Base-by-base conservation (phyloP, 306 rosid species). In the Malus sylvestris region DNA sequence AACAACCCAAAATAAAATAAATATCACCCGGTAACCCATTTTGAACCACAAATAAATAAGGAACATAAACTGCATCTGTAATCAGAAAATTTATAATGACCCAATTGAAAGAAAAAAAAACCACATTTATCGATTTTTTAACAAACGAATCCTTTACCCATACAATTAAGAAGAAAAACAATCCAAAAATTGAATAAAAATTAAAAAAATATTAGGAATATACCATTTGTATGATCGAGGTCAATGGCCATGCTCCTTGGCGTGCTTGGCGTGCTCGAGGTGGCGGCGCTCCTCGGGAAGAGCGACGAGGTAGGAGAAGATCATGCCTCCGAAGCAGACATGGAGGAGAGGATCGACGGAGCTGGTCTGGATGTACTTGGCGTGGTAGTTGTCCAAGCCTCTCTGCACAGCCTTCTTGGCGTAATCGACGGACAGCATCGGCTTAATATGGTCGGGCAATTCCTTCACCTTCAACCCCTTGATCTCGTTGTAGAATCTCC, bases 251-350 rank as follows among this genome's bases (percentile, higher is more conserved):
- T 88, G 96, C 20, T 86, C 91, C 78, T 84, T 84, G 61, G 93
- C 93, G 80, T 87, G 91, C 49, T 84, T 70, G 80, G 61, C 83
- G 79, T 90, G 98, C 76, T 70, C 90, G 64, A 87, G 92, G 68
- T 93, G 97, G 73, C 98, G 96, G 32, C 91, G 93, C 82, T 93
- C 96, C 58, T 88, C 84, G 3, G 96, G 96, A 60, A 93, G 97
- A 8, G 85, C 89, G 57, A 93, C 81, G 62, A 91, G 87, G 83
- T 90, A 93, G 40, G 96, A 91, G 61, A 93, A 86, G 73, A 82
- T 58, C 93, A 91, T 87, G 9, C 98, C 98, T 1, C 97, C 96
- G 18, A 71, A 87, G 89, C 91, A 86, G 64, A 93, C 86, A 74
- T 93, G 98, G 71, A 18, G 72, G 32, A 91, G 74, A 3, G 90